Base-by-base conservation (phyloP, 148 eudicot species). In the Suaeda aralocaspica region DNA sequence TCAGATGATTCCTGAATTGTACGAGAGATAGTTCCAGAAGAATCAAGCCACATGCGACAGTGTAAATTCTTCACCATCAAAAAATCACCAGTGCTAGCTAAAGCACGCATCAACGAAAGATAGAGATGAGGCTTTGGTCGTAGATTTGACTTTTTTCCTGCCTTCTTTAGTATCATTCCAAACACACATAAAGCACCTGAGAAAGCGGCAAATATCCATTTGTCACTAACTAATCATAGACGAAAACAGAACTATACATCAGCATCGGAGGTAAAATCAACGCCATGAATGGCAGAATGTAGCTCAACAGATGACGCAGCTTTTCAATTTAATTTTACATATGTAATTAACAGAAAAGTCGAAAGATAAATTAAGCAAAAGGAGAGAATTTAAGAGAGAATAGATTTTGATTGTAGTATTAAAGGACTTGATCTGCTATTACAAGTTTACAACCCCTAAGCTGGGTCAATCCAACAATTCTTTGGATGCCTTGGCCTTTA, bases 91-190 rank as follows among this genome's bases (percentile, higher is more conserved):
- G 52, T 64, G 72, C 53, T 55, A 72, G 89, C 84, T 67, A 85
- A 82, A 76, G 92, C 83, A 76, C 89, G 86, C 92, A 88, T 88
- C 77, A 88, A 72, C 33, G 92, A 81, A 59, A 88, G 82, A 75
- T 83, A 88, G 64, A 88, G 89, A 72, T 88, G 92, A 74, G 92
- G 92, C 72, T 85, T 88, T 36, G 92, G 92, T 67, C 89, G 82
- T 26, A 85, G 66, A 22, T 56, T 30, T 66, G 84, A 62, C 50
- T 75, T 76, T 46, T 30, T 30, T 44, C 77, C 86, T 49, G 80
- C 65, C 74, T 51, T 77, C 75, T 88, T 88, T 69, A 82, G 49
- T 62, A 88, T 80, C 69, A 85, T 84, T 59, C 89, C 92, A 72
- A 81, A 85, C 15, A 85, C 72, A 67, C 85, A 83, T 44, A 88